A percentile compares a stretch with the other conserved stretches of the same genome.
Conservation (phyloP, 75 land plant species). For the Pinus albicaulis region DNA sequence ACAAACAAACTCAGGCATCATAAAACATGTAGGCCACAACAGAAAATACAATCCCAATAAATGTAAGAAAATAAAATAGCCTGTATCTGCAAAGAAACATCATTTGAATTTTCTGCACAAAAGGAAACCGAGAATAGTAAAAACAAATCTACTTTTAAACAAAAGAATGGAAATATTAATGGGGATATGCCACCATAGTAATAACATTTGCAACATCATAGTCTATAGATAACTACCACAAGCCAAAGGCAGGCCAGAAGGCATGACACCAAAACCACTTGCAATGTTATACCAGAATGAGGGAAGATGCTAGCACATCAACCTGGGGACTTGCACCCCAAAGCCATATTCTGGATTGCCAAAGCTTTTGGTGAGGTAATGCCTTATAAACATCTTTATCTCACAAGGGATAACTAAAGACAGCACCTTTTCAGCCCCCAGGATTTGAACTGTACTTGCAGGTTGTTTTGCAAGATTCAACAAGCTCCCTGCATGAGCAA, state of each 20-base stretch:
- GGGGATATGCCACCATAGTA: too few species aligned
- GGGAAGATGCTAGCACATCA: too few species aligned
- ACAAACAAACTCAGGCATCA: neutral
- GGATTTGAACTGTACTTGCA: conserved; percentile 95
- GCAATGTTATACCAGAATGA: too few species aligned
- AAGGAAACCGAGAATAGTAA: too few species aligned
- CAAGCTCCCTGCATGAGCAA: conserved; percentile 98
- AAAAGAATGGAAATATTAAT: too few species aligned
- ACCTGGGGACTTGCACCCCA: neutral
- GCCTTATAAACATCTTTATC: too few species aligned
- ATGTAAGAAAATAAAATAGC: neutral
- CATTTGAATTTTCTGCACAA: too few species aligned
- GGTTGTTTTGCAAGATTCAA: conserved; percentile 96
- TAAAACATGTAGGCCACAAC: neutral
- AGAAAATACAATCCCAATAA: neutral
- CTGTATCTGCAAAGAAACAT: too few species aligned
- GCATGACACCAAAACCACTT: too few species aligned
- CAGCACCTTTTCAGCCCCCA: conserved; percentile 92
- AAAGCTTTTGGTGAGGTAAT: too few species aligned
- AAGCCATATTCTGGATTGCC: neutral
- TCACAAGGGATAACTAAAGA: neutral
- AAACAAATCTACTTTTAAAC: too few species aligned
- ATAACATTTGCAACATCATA: neutral
- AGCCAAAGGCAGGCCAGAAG: too few species aligned
- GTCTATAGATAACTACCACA: neutral